Conservation (phyloP, 148 eudicot species). For the Limonium bicolor region DNA sequence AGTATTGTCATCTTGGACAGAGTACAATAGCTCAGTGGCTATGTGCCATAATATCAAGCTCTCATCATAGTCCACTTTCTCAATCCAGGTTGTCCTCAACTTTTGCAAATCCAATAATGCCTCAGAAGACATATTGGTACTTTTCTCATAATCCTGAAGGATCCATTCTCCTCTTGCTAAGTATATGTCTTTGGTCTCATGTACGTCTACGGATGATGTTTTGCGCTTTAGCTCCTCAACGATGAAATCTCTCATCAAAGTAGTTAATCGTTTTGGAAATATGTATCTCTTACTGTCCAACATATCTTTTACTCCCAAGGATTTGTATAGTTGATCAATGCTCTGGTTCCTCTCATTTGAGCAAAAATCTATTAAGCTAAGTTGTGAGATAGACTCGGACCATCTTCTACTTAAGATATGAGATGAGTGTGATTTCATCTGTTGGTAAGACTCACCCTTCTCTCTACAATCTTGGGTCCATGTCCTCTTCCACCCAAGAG, state of each 20-base stretch:
- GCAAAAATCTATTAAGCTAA: slow-evolving; percentile 22
- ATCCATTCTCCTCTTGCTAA: slow-evolving; percentile 1
- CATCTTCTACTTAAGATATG: slow-evolving; percentile 17
- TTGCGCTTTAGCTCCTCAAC: slow-evolving; percentile 20
- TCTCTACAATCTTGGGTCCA: slow-evolving; percentile 2
- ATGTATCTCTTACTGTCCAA: slow-evolving; percentile 15
- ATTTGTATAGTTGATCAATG: not conserved
- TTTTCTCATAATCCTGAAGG: not conserved
- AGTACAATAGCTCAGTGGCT: slow-evolving; percentile 28
- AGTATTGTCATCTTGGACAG: not conserved
- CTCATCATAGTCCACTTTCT: slow-evolving; percentile 27
- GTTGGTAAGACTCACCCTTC: not conserved
- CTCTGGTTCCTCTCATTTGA: slow-evolving; percentile 6
- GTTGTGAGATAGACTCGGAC: slow-evolving; percentile 6
- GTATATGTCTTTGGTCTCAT: not conserved
- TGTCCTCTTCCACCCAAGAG: not conserved
- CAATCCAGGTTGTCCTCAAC: slow-evolving; percentile 17
- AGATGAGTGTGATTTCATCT: not conserved
- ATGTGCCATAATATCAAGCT: slow-evolving; percentile 38
- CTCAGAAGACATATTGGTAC: not conserved
- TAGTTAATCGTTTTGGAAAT: not conserved
- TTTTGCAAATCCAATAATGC: slow-evolving; percentile 12
- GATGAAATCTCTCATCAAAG: slow-evolving; percentile 15
- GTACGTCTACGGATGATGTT: slow-evolving; percentile 12
- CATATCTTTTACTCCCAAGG: slow-evolving; percentile 10